Percentiles rank a stretch among this genome's conserved stretches.
These are phyloP conservation scores for Rhododendron ferrugineum DNA, from an alignment of 148 eudicot genomes.

Conservation along the genomic window DNA sequence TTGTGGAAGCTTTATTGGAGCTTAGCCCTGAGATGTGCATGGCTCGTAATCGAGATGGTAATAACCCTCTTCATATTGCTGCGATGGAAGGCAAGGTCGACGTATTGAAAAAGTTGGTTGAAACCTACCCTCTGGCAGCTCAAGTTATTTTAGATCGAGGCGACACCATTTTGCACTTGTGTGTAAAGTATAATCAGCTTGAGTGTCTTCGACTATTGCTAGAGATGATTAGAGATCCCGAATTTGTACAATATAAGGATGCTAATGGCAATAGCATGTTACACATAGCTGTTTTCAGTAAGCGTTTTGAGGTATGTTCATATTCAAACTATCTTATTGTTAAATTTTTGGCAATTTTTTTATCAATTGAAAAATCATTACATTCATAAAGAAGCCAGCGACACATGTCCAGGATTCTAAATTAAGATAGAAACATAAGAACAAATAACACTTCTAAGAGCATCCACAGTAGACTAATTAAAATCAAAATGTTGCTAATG, in stretches of 20 bases:
- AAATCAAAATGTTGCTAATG: too few species aligned
- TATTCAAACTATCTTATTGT: too few species aligned
- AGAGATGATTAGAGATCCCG: not conserved
- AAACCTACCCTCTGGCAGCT: constrained; percentile 14
- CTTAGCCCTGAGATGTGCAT: too few species aligned
- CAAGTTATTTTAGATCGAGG: constrained; percentile 12
- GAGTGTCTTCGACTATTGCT: constrained; percentile 14
- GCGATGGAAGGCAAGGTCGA: constrained; percentile 21
- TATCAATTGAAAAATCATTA: too few species aligned
- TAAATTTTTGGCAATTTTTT: too few species aligned
- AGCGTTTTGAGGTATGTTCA: constrained; percentile 14
- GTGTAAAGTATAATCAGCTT: not conserved
- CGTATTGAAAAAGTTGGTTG: constrained; percentile 17
- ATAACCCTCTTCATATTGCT: constrained; percentile 36
- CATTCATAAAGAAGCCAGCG: too few species aligned
- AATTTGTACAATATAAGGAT: constrained; percentile 2
- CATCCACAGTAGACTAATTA: too few species aligned
- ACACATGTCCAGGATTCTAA: too few species aligned
- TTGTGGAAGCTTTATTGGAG: too few species aligned
- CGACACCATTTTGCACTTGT: constrained; percentile 18
- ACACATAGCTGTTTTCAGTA: constrained; percentile 20
- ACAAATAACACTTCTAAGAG: too few species aligned
- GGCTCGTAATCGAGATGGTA: not conserved
- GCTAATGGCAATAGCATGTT: constrained; percentile 24
- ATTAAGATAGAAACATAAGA: too few species aligned